A percentile compares a stretch with the other conserved stretches of the same genome.
Evolutionary conservation across 2,329 filamentous ascomycete species (phyloP).

Genomic region (Fusarium miscanthi): DNA sequence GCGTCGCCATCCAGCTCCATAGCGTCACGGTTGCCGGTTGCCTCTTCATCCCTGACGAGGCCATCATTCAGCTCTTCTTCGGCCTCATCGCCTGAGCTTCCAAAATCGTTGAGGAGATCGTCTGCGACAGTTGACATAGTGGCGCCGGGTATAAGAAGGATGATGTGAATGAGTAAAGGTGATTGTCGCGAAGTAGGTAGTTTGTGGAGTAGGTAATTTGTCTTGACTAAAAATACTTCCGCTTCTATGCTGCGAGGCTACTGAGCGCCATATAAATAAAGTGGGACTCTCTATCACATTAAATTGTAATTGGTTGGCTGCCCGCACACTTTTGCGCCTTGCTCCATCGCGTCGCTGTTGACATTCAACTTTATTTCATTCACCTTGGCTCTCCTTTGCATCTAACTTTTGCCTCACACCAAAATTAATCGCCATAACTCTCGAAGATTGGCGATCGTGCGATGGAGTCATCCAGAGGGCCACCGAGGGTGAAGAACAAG

Average conservation of each 20-base stretch:
- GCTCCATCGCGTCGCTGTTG: constrained; percentile 39
- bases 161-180: constrained; percentile 9
- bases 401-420: not conserved
- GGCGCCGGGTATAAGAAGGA: constrained; percentile 25
- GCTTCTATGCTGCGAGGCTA: constrained; percentile 45
- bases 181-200: constrained; percentile 28
- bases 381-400: not conserved
- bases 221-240: constrained; percentile 40
- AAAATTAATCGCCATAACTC: not conserved
- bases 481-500: constrained; percentile 99
- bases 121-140: constrained; percentile 91
- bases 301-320: constrained; percentile 27
- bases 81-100: constrained; percentile 76
- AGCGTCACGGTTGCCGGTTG: constrained; percentile 63
- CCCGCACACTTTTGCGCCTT: constrained; percentile 43
- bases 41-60: constrained; percentile 55
- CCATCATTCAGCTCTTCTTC: constrained; percentile 69
- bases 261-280: constrained; percentile 33
- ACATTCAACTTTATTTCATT: constrained; percentile 26
- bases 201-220: constrained; percentile 7
- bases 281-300: not conserved
- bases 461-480: constrained; percentile 93
- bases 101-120: constrained; percentile 83
- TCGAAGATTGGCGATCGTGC: constrained; percentile 45
- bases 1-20: constrained; percentile 55